Percentiles rank a stretch among this genome's conserved stretches.
These are phyloP conservation scores for Geranomyces michiganensis DNA, from an alignment of 192 early-diverging fungal genomes.

Conservation along the genomic window DNA sequence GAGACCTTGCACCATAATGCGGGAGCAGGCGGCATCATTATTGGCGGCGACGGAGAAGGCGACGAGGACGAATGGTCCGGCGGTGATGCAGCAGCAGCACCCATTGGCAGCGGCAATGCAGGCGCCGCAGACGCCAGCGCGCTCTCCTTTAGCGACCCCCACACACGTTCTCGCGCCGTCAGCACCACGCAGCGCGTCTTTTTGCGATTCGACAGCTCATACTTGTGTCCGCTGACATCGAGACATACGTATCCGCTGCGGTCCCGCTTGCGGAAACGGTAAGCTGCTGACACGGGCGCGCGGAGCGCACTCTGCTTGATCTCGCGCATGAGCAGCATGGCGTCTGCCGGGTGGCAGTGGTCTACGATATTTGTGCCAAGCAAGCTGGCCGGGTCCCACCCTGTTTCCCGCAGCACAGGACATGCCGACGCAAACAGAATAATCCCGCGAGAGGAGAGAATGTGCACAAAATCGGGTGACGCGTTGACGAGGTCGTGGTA, in stretches of 20 bases:
- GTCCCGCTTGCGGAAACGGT: conserved; percentile 58
- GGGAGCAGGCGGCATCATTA: not conserved
- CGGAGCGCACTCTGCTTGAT: conserved; percentile 52
- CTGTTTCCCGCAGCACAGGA: conserved; percentile 49
- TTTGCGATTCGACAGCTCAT: conserved; percentile 53
- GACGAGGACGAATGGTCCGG: not conserved
- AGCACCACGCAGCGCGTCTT: conserved; percentile 62
- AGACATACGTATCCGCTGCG: conserved; percentile 56
- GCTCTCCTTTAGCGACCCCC: conserved; percentile 6
- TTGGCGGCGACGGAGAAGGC: no score
- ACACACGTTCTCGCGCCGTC: conserved; percentile 42
- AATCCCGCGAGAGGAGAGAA: conserved; percentile 67
- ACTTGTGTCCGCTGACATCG: conserved; percentile 58
- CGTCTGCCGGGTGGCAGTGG: conserved; percentile 63
- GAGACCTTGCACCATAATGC: conserved; percentile 60
- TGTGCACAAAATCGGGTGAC: conserved; percentile 64
- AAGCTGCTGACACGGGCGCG: conserved; percentile 54
- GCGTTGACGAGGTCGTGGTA: conserved; percentile 20
- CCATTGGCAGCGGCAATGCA: conserved; percentile 31
- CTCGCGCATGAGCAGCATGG: conserved; percentile 68
- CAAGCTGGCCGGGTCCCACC: conserved; percentile 52
- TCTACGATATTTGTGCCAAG: conserved; percentile 52
- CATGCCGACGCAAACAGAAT: conserved; percentile 66
- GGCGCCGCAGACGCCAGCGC: not conserved
- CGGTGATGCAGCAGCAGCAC: conserved; percentile 30